Evolutionary conservation across 768 basidiomycete genomes (phyloP).

Genomic region (Podaxis sp.): DNA sequence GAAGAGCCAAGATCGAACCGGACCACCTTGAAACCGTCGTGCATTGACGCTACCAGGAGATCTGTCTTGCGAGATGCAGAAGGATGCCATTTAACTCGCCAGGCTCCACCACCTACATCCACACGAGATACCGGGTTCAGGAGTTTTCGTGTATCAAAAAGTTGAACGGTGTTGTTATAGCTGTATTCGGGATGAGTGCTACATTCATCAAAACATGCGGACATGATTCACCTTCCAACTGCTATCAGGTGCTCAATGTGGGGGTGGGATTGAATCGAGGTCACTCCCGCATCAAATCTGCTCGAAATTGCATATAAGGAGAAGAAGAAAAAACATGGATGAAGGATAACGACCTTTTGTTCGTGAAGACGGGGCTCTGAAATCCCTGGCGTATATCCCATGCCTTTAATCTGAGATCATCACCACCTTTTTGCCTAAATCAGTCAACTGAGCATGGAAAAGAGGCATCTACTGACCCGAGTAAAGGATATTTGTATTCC

Average conservation of each 20-base stretch:
- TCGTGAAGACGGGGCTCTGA: conserved; percentile 59
- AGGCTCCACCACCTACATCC: conserved; percentile 87
- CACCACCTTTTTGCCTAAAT: conserved; percentile 63
- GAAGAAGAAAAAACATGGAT: not conserved
- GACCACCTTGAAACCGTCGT: conserved; percentile 91
- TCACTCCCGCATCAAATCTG: conserved; percentile 93
- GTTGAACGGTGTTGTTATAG: conserved; percentile 77
- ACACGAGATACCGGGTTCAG: conserved; percentile 53
- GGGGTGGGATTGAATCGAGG: conserved; percentile 84
- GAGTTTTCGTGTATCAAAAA: conserved; percentile 82
- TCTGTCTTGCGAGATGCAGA: conserved; percentile 61
- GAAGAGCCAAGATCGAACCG: conserved; percentile 34
- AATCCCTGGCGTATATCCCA: conserved; percentile 85
- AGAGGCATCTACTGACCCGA: conserved; percentile 68
- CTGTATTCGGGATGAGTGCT: conserved; percentile 36
- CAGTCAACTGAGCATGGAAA: not conserved
- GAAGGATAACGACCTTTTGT: conserved; percentile 56
- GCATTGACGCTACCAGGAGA: conserved; percentile 95
- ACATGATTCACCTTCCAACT: conserved; percentile 76
- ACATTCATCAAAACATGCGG: not conserved
- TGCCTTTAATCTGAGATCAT: conserved; percentile 84
- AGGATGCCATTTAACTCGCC: conserved; percentile 98
- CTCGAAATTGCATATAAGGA: conserved; percentile 1
- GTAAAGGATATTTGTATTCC: conserved; percentile 78
- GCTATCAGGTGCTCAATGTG: conserved; percentile 79